Conservation (phyloP, 768 basidiomycete genomes). For the Coprinopsis sp. region DNA sequence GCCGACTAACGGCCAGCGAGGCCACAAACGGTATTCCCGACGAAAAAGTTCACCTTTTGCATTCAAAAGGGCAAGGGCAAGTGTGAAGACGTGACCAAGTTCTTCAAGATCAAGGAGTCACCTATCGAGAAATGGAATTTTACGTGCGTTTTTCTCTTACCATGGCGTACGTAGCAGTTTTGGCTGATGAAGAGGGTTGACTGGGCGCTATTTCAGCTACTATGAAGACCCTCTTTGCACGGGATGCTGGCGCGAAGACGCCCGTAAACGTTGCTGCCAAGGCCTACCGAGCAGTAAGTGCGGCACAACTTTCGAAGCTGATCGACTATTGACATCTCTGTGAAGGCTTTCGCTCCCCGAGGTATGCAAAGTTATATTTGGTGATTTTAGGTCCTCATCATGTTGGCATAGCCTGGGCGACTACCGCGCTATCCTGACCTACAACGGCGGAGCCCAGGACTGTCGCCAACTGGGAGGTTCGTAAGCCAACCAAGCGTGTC, state of each 20-base stretch:
- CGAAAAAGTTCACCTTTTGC: conserved; percentile 36
- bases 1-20: conserved; percentile 36
- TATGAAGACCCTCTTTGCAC: conserved; percentile 41
- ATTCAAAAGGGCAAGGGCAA: conserved; percentile 28
- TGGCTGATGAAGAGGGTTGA: no score
- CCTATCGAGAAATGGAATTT: conserved; percentile 39
- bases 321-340: neutral
- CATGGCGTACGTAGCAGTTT: neutral
- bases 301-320: neutral
- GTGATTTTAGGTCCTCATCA: no score
- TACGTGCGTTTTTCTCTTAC: no score
- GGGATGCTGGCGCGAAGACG: conserved; percentile 28
- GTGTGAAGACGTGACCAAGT: conserved; percentile 31
- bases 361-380: conserved; percentile 13
- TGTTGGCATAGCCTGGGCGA: conserved; percentile 28
- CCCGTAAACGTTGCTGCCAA: conserved; percentile 39
- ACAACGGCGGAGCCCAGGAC: conserved; percentile 31
- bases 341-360: conserved; percentile 24
- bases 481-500: conserved; percentile 29
- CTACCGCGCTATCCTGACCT: conserved; percentile 36
- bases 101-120: conserved; percentile 30
- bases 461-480: conserved; percentile 36
- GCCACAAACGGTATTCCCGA: conserved; percentile 33
- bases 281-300: conserved; percentile 35
- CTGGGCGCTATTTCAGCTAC: conserved; percentile 24